Evolutionary conservation across 2,329 filamentous ascomycete genomes (phyloP).

Genomic region (Trichophyton mentagrophytes): DNA sequence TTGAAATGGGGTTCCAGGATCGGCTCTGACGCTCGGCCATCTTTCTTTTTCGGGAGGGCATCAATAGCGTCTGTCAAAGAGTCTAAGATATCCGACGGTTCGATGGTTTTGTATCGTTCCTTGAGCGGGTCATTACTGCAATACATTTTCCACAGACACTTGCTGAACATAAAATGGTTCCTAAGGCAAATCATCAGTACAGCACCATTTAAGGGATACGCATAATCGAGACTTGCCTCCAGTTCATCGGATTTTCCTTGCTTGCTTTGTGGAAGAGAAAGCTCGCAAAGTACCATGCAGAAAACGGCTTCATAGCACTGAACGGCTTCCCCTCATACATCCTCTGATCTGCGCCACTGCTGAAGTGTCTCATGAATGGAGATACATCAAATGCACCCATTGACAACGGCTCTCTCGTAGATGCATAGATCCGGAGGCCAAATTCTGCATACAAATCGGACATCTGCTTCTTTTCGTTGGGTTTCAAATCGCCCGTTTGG

Average conservation of each 20-base stretch:
- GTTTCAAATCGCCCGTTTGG: conserved; percentile 41
- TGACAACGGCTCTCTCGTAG: conserved; percentile 52
- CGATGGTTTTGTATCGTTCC: conserved; percentile 24
- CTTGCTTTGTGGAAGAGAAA: conserved; percentile 49
- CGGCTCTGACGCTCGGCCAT: conserved; percentile 50
- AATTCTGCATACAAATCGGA: conserved; percentile 58
- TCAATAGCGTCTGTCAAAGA: conserved; percentile 49
- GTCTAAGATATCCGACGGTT: conserved; percentile 40
- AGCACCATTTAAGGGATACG: conserved; percentile 11
- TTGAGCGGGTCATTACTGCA: conserved; percentile 33
- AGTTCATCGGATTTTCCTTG: conserved; percentile 46
- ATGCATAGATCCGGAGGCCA: conserved; percentile 55
- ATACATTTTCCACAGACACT: conserved; percentile 62
- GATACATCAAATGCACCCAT: conserved; percentile 55
- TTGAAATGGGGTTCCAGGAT: conserved; percentile 90
- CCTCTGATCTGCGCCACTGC: conserved; percentile 38
- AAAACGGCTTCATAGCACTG: conserved; percentile 44
- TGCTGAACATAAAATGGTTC: conserved; percentile 56
- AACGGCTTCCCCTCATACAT: conserved; percentile 49
- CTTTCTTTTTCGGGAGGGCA: conserved; percentile 46
- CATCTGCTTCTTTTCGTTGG: conserved; percentile 44
- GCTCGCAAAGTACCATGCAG: conserved; percentile 53
- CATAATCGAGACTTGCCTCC: conserved; percentile 40
- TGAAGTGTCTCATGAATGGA: conserved; percentile 50
- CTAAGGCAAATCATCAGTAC: conserved; percentile 24